These are phyloP conservation scores for Exophiala sideris DNA, from an alignment of 2,329 filamentous ascomycete species.

Conservation along the genomic window DNA sequence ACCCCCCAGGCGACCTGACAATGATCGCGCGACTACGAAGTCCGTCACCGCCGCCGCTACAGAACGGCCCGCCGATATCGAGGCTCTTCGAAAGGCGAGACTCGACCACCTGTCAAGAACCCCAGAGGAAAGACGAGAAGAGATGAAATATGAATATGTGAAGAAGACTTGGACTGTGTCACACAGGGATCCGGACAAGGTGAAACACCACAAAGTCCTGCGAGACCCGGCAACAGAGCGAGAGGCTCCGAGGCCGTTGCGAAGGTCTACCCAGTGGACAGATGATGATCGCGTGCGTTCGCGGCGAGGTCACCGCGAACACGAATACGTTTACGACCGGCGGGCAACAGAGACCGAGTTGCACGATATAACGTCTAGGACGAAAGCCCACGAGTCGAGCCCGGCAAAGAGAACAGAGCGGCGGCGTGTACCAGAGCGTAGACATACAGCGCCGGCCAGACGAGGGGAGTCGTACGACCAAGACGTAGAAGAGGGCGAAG, in stretches of 20 bases:
- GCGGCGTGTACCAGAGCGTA: conserved; percentile 14
- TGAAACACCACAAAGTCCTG: conserved; percentile 5
- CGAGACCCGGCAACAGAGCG: not conserved
- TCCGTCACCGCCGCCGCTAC: conserved; percentile 7
- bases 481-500: conserved; percentile 9
- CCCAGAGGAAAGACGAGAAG: conserved; percentile 19
- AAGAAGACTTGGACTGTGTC: conserved; percentile 16
- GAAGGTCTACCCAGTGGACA: conserved; percentile 7
- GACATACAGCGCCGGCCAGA: conserved; percentile 18
- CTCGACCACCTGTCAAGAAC: conserved; percentile 25
- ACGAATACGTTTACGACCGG: conserved; percentile 19
- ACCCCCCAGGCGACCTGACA: conserved; percentile 10
- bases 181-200: conserved; percentile 10
- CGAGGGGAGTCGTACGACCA: not conserved
- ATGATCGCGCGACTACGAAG: conserved; percentile 14
- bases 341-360: not conserved
- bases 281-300: not conserved
- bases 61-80: conserved; percentile 21
- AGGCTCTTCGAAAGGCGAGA: conserved; percentile 27
- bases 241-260: not conserved
- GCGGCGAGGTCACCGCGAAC: conserved; percentile 12
- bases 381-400: not conserved
- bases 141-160: conserved; percentile 29
- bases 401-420: conserved; percentile 3
- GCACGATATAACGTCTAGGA: not conserved